phyloP scores from a whole-genome alignment of 2,329 filamentous ascomycete genomes.

The Raffaelea deltoideospora region DNA sequence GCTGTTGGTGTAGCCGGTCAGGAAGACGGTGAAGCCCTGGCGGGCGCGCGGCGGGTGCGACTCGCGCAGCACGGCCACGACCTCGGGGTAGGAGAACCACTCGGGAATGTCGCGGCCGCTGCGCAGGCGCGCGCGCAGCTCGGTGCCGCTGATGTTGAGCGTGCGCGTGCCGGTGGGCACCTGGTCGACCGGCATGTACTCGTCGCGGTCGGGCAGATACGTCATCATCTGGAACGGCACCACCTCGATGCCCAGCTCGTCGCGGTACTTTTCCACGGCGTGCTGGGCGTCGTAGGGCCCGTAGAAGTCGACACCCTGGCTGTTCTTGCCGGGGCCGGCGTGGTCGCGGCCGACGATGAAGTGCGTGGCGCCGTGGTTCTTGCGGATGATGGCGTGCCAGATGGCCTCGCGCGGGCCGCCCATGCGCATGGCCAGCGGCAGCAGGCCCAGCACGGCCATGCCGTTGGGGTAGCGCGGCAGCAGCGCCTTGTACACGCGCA shows the following conservation, averaged over 20 bases:
- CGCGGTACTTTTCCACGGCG: slow-evolving; percentile 88
- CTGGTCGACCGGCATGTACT: slow-evolving; percentile 88
- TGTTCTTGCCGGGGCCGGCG: slow-evolving; percentile 96
- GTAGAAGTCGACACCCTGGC: slow-evolving; percentile 92
- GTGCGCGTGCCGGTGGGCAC: slow-evolving; percentile 73
- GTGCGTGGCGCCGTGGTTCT: slow-evolving; percentile 98
- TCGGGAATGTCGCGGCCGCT: slow-evolving; percentile 91
- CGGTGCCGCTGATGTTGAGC: slow-evolving; percentile 72
- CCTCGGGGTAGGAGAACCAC: slow-evolving; percentile 99
- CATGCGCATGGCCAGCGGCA: slow-evolving; percentile 98
- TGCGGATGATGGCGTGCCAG: slow-evolving; percentile 99
- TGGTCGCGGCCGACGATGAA: slow-evolving; percentile 99
- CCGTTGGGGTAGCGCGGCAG: slow-evolving; percentile 95
- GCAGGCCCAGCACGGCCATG: slow-evolving; percentile 91
- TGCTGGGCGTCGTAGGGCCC: slow-evolving; percentile 95
- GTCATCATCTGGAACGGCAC: slow-evolving; percentile 99
- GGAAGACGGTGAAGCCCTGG: slow-evolving; percentile 97
- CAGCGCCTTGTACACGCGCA: slow-evolving; percentile 95
- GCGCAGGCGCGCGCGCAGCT: slow-evolving; percentile 81
- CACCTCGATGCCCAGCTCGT: slow-evolving; percentile 95
- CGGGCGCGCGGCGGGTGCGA: slow-evolving; percentile 81
- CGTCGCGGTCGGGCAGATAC: slow-evolving; percentile 91
- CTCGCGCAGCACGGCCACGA: slow-evolving; percentile 89
- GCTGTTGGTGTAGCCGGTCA: slow-evolving; percentile 91
- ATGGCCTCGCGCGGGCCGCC: slow-evolving; percentile 94